Evolutionary conservation across 2,329 filamentous ascomycete species (phyloP).

Genomic region (Xylaria sp.): DNA sequence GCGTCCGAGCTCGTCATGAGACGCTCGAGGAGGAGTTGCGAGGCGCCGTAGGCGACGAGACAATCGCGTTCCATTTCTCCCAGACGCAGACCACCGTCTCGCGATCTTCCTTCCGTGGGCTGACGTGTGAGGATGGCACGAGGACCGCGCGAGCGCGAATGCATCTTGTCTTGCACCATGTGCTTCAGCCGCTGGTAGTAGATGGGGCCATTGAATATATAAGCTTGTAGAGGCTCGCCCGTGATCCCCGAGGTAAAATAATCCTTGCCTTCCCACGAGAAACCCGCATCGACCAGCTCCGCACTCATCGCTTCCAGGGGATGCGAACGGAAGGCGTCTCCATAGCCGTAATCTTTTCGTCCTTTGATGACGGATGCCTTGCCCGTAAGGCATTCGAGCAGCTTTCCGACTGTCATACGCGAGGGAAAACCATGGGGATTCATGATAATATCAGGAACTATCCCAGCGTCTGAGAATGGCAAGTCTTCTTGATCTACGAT

Average conservation of each 20-base stretch:
- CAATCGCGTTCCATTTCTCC: constrained; percentile 99
- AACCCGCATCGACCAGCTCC: constrained; percentile 86
- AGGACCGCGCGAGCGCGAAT: constrained; percentile 89
- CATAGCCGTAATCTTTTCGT: constrained; percentile 84
- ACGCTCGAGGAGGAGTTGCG: constrained; percentile 88
- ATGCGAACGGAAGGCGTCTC: constrained; percentile 83
- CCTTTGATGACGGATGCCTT: constrained; percentile 92
- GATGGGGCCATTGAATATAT: constrained; percentile 98
- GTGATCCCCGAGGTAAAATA: constrained; percentile 96
- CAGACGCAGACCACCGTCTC: constrained; percentile 89
- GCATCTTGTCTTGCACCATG: constrained; percentile 99
- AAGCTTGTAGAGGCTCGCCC: constrained; percentile 90
- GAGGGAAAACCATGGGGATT: constrained; percentile 99
- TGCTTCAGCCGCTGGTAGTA: constrained; percentile 99
- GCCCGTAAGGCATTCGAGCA: constrained; percentile 92
- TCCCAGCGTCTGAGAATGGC: constrained; percentile 90
- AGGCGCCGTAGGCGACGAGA: constrained; percentile 94
- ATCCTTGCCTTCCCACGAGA: constrained; percentile 97
- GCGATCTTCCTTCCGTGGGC: constrained; percentile 92
- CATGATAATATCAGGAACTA: constrained; percentile 99
- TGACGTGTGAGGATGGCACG: constrained; percentile 92
- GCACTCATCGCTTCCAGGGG: constrained; percentile 89
- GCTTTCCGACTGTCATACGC: constrained; percentile 98
- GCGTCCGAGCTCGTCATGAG: constrained; percentile 95
- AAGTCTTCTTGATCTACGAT: constrained; percentile 97